These are phyloP conservation scores for Rhizomucor miehei DNA, from an alignment of 371 early-diverging fungal species.

Conservation along the genomic window DNA sequence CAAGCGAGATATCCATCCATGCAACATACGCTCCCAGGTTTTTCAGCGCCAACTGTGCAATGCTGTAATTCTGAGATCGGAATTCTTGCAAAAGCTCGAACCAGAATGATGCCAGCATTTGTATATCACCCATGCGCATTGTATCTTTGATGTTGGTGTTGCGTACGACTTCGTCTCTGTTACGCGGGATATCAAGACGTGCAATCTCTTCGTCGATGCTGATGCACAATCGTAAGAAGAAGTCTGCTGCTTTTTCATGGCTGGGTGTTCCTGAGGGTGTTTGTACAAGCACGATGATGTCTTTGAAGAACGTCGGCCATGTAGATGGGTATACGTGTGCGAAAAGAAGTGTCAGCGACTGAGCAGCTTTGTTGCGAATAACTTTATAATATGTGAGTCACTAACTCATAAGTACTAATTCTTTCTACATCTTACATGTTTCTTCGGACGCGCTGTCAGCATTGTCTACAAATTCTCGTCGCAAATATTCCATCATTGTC, in stretches of 20 bases:
- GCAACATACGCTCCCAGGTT: conserved; percentile 69
- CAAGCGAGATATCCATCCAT: conserved; percentile 93
- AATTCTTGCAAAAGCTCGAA: conserved; percentile 63
- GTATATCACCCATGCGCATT: conserved; percentile 87
- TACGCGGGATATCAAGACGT: conserved; percentile 68
- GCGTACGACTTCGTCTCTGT: conserved; percentile 67
- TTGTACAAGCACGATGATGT: conserved; percentile 70
- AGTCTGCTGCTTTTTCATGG: conserved; percentile 67
- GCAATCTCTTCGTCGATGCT: conserved; percentile 93
- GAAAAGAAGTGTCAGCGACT: conserved; percentile 82
- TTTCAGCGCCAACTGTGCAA: conserved; percentile 63
- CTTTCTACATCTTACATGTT: conserved; percentile 49
- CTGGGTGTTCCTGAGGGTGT: conserved; percentile 32
- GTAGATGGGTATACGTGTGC: conserved; percentile 75
- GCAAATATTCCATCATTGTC: conserved; percentile 71
- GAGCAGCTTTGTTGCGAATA: conserved; percentile 86
- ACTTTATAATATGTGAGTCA: conserved; percentile 33
- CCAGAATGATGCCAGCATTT: conserved; percentile 76
- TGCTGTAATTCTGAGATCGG: conserved; percentile 44
- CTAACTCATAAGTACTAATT: background rate
- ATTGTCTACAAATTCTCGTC: conserved; percentile 59
- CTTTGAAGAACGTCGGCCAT: conserved; percentile 90
- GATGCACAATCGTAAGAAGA: conserved; percentile 77
- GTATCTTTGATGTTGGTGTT: conserved; percentile 88
- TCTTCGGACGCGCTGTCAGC: conserved; percentile 49